Conservation (phyloP, 1,284 basidiomycete species). For the Puccinia sorghi region DNA sequence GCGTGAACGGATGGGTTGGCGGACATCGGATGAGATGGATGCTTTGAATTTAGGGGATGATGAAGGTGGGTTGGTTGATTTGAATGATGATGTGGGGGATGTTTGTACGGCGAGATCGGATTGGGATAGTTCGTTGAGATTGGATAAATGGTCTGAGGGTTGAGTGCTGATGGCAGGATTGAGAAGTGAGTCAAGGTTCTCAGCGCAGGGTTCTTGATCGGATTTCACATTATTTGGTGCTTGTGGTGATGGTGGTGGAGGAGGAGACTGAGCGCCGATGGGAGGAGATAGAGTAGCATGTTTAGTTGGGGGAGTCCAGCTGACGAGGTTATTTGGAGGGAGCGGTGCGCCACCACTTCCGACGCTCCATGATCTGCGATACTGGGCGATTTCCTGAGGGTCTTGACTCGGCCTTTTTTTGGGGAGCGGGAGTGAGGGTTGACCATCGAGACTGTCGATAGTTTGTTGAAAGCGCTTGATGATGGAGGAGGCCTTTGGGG, state of each 20-base stretch:
- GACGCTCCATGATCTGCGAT: conserved; percentile 33
- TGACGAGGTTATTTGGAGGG: neutral
- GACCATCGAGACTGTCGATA: conserved; percentile 37
- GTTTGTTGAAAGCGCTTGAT: conserved; percentile 46
- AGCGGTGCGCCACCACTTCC: conserved; percentile 38
- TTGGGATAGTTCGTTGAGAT: neutral
- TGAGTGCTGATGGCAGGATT: neutral
- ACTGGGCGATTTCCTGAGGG: conserved; percentile 13
- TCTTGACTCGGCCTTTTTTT: conserved; percentile 17
- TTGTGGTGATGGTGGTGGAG: neutral
- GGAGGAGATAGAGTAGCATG: neutral
- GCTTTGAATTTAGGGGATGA: conserved; percentile 22
- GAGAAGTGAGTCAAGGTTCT: conserved; percentile 1
- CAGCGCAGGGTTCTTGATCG: neutral
- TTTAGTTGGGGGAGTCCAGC: neutral
- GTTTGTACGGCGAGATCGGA: conserved; percentile 22
- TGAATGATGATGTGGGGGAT: neutral
- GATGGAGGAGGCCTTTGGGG: conserved; percentile 40
- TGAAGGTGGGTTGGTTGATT: neutral
- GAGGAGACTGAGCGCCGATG: neutral
- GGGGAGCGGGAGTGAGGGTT: conserved; percentile 7
- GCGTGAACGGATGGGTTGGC: neutral
- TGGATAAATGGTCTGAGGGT: conserved; percentile 3
- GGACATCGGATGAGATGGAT: conserved; percentile 15
- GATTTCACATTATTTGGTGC: neutral